phyloP scores from a whole-genome alignment of 768 basidiomycete genomes.

The Gymnopilus junonius region DNA sequence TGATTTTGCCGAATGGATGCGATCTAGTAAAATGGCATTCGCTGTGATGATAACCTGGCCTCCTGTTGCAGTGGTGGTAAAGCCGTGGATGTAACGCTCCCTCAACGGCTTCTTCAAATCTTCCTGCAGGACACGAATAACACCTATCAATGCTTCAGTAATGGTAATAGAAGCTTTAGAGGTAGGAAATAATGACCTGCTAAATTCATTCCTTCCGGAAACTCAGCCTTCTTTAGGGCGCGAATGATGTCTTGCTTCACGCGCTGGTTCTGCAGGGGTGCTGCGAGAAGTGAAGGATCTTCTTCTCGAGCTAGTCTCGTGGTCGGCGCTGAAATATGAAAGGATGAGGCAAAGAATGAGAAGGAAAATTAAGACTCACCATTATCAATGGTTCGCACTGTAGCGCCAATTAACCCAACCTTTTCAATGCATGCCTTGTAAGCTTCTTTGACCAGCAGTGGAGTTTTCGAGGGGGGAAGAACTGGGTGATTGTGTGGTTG shows the following conservation, averaged over 20 bases:
- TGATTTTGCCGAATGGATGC: slow-evolving; percentile 16
- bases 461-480: slow-evolving; percentile 15
- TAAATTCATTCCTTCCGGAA: not conserved
- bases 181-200: too few relatives aligned
- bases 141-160: too few relatives aligned
- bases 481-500: slow-evolving; percentile 25
- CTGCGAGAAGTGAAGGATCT: not conserved
- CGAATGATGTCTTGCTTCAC: slow-evolving; percentile 5
- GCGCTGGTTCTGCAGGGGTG: slow-evolving; percentile 10
- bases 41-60: slow-evolving; percentile 28
- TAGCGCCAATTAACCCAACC: slow-evolving; percentile 9
- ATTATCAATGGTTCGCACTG: slow-evolving; percentile 18
- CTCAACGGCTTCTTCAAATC: slow-evolving; percentile 32
- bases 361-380: slow-evolving; percentile 15
- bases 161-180: too few relatives aligned
- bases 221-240: not conserved
- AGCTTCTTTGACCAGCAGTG: not conserved
- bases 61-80: slow-evolving; percentile 3
- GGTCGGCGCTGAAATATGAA: slow-evolving; percentile 6
- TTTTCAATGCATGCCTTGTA: slow-evolving; percentile 8
- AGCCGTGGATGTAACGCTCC: slow-evolving; percentile 23
- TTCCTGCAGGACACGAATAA: slow-evolving; percentile 18
- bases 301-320: not conserved
- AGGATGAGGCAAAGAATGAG: not conserved
- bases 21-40: slow-evolving; percentile 5